Evolutionary conservation across 164 flowering plant species (phyloP), one percentile per base, ranked within the genome.

Genomic region (Tetrastigma voinierianum): DNA sequence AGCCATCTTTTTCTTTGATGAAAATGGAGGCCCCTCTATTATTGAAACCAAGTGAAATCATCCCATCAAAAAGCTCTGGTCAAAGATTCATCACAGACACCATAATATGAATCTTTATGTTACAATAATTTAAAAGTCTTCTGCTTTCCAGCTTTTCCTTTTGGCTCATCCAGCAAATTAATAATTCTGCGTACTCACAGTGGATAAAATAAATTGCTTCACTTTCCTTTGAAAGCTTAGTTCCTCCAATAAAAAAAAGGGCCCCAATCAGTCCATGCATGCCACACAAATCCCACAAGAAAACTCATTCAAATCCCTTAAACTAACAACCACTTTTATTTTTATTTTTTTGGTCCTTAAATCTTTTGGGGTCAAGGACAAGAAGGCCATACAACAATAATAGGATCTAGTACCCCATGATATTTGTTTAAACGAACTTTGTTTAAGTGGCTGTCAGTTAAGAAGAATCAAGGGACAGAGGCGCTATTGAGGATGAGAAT

Each of bases 11-110:
- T 59, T 25, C 59, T 40, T 10, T 59, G 59, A 52, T 59, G 32
- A 66, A 62, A 49, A 40, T 51, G 3, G 0, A 32, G 40, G 6
- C 40, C n/a, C n/a, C 51, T 62, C 63, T 18, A 72, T 72, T 20
- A 72, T 72, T 67, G 67, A 66, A 46, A 11, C 21, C 43, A 49
- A 48, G 12, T 61, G 70, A 53, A 47, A 24, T 62, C 56, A 67
- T 60, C n/a, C n/a, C 12, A 43, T 9, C 23, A 66, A 72, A 70
- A 62, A 67, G 59, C 19, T 62, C 18, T 54, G 53, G 75, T 72
- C 75, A 67, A 67, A 62, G 71, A 57, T 67, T 62, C 62, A 66
- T 18, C 46, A 15, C 40, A 6, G 53, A 15, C 32, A 54, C 47
- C 20, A 21, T 45, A 64, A 49, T 56, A 40, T 48, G 44, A 63